These are phyloP conservation scores for Microthlaspi erraticum DNA, from an alignment of 345 rosid species.

Conservation along the genomic window DNA sequence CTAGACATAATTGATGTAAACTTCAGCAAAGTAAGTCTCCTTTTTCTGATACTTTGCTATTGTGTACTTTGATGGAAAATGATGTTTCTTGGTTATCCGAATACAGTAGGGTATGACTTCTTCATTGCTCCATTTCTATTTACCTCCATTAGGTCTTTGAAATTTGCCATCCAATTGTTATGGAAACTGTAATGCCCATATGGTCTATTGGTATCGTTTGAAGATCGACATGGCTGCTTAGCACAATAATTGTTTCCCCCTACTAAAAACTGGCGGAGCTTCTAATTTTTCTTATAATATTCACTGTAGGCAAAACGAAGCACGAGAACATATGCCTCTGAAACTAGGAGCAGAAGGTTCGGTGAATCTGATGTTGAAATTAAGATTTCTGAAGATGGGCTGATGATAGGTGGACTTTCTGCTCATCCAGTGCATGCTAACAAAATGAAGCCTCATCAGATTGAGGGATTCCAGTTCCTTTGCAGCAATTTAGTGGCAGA, in stretches of 20 bases:
- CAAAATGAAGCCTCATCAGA: slow-evolving; percentile 92
- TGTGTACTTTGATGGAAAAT: slow-evolving; percentile 16
- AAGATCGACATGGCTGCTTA: background rate
- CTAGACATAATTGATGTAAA: slow-evolving; percentile 80
- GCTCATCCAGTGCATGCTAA: slow-evolving; percentile 90
- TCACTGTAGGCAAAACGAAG: slow-evolving; percentile 63
- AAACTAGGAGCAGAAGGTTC: slow-evolving; percentile 50
- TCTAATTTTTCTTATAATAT: slow-evolving; percentile 15
- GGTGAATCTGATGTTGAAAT: slow-evolving; percentile 56
- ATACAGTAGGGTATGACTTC: background rate
- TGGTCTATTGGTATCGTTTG: slow-evolving; percentile 6
- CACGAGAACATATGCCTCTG: slow-evolving; percentile 61
- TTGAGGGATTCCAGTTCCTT: slow-evolving; percentile 92
- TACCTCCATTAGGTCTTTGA: slow-evolving; percentile 14
- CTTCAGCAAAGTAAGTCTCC: slow-evolving; percentile 63
- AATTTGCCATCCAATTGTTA: background rate
- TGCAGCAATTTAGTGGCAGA: slow-evolving; percentile 77
- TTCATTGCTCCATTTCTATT: background rate
- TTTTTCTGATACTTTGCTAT: slow-evolving; percentile 8
- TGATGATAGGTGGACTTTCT: slow-evolving; percentile 64
- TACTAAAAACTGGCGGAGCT: slow-evolving; percentile 1
- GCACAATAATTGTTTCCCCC: background rate
- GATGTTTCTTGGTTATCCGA: slow-evolving; percentile 15
- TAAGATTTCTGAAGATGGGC: slow-evolving; percentile 57
- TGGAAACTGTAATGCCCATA: slow-evolving; percentile 3